Base-by-base conservation (phyloP, 2,329 filamentous ascomycete genomes). In the Fusarium sp. region DNA sequence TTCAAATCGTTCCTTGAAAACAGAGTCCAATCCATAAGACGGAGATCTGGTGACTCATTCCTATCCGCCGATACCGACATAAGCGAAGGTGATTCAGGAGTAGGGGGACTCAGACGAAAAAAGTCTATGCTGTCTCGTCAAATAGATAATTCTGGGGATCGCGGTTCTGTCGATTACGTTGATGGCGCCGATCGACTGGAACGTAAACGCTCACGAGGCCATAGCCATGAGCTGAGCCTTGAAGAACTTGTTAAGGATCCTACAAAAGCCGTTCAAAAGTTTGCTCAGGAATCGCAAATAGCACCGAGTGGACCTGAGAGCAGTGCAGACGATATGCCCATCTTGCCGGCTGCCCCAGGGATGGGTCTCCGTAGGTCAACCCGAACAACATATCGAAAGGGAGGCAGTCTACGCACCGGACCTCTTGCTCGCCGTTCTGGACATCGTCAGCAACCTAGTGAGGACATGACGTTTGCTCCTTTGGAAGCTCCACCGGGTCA, bases 1-100 rank as follows among this genome's bases (percentile, higher is more conserved):
- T 99, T 98, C 84, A 98, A 97, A 80, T 95, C 91, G 2, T 99
- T 98, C 73, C 87, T 99, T 4, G 95, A 99, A 76, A 97, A 94
- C 67, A 90, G 94, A 76, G 93, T 98, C 14, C 92, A 97, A 73
- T 91, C 93, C 37, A 97, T 98, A 73, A 91, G 93, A 78, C 87
- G 94, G 71, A 89, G 93, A 74, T 97, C 94, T 2, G 91, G 91
- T 25, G 93, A 90, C 71, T 90, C 85, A 68, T 85, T 85, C 39
- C 81, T 94, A 48, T 88, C 89, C 30, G 81, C 86, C 8, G 86
- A 91, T 11, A 72, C 71, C 67, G 81, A 86, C 54, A 62, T 82
- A 69, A 85, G 72, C 65, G 88, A 75, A 83, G 89, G 66, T 79
- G 85, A 80, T 80, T 87, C 81, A 77, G 87, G 87, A 19, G 88